Base-by-base conservation (phyloP, 495 filamentous ascomycete species). In the Letharia columbiana region DNA sequence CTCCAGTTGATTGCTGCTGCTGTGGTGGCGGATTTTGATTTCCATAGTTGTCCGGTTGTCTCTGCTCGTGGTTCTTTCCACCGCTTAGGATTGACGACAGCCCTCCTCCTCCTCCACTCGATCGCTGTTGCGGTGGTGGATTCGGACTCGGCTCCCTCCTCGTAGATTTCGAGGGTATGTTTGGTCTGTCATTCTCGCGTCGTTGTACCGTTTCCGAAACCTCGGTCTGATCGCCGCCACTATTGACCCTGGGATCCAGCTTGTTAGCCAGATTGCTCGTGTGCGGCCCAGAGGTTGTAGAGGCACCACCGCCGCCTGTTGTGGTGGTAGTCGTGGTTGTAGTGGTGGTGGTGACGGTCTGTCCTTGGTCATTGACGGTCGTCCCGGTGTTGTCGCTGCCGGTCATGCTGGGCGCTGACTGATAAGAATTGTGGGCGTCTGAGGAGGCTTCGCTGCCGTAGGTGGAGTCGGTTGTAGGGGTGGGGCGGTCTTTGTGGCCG, bases 251-350 rank as follows among this genome's bases (percentile, higher is more conserved):
- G 41, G 64, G 65, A 31, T 67, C 64, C n/a, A 66, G 28, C 54
- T 39, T 63, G 20, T 69, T 67, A 2, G 62, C 64, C 2, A 66
- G 35, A 50, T 67, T 57, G 17, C 64, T 62, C 45, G 45, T 62
- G 40, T 69, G 63, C 13, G 68, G 68, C 11, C 64, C 63, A 31
- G 65, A 66, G 44, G 57, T 68, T 0, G 60, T 50, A 17, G 67
- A 61, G 15, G 67, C 63, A 44, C 45, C 59, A 20, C 67, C 62
- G 8, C 59, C 45, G 12, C 68, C 66, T 8, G 67, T 65, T 0
- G 68, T 69, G 13, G 70, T 71, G 31, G 70, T 71, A 0, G 70
- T 72, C 0, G 70, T 71, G 3, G 70, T 71, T 42, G 69, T 71
- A 4, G 68, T 70, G 15, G 70, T 71, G 10, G 70, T 71, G 17